These are phyloP conservation scores for Dictyophora rubrovolvata DNA, from an alignment of 768 basidiomycete genomes.

Conservation along the genomic window DNA sequence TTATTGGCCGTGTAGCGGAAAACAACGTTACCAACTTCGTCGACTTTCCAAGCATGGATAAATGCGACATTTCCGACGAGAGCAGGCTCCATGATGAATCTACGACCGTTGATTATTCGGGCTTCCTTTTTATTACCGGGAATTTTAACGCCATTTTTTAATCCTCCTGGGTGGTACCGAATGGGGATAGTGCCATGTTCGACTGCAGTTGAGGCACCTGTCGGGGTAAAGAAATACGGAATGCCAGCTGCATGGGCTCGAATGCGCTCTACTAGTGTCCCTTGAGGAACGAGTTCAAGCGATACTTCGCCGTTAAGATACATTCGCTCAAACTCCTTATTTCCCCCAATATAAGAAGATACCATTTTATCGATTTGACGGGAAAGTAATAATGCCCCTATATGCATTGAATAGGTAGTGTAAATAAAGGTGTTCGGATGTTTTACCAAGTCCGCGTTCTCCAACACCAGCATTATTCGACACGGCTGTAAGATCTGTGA, in stretches of 20 bases:
- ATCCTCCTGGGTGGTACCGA: conserved; percentile 70
- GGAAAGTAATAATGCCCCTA: conserved; percentile 64
- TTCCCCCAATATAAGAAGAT: conserved; percentile 85
- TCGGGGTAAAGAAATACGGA: conserved; percentile 90
- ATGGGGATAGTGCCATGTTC: conserved; percentile 73
- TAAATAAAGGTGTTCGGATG: conserved; percentile 9
- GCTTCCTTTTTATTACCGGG: conserved; percentile 69
- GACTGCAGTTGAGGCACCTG: conserved; percentile 76
- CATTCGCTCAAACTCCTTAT: conserved; percentile 74
- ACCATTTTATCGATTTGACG: conserved; percentile 77
- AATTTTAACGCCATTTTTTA: conserved; percentile 56
- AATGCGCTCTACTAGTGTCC: conserved; percentile 79
- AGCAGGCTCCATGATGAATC: conserved; percentile 74
- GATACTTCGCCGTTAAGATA: conserved; percentile 77
- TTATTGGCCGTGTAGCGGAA: conserved; percentile 86
- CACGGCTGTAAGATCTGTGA: conserved; percentile 68
- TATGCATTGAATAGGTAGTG: conserved; percentile 3
- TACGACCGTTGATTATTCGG: conserved; percentile 66
- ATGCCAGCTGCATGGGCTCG: conserved; percentile 87
- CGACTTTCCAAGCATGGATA: conserved; percentile 84
- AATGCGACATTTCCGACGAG: conserved; percentile 78
- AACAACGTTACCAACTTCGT: conserved; percentile 82
- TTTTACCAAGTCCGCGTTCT: conserved; percentile 58
- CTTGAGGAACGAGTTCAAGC: conserved; percentile 85
- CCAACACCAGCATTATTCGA: conserved; percentile 81